Base-by-base conservation (phyloP, 805 yeast species). In the Kuraishia capsulata region DNA sequence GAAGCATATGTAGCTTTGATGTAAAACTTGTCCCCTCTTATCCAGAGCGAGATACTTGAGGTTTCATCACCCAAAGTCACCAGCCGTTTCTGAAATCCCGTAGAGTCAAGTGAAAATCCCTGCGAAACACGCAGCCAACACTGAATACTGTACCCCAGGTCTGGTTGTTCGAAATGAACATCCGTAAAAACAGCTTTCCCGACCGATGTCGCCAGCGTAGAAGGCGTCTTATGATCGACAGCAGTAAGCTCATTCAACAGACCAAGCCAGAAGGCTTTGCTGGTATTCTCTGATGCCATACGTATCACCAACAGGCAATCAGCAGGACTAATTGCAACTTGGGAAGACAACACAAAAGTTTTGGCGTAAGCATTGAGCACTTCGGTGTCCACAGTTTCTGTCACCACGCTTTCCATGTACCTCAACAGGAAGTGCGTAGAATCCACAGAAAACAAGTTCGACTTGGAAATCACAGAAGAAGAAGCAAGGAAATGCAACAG, bases 131-230 rank as follows among this genome's bases (percentile, higher is more conserved):
- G 26, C 26, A 23, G 11, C 26, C 26, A 23, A 23, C 8, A 23
- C 26, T 23, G 26, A 8, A 23, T 46, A 50, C 44, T 36, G 44
- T 17, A 23, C 39, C 14, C 35, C 47, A 36, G 58, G 65, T 11
- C 48, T 64, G 41, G 28, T 56, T 38, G 49, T 55, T 80, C 1
- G 58, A 73, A 0, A 69, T 68, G 5, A 54, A 59, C 4, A 62
- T 71, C 2, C 79, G 73, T 45, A 48, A 61, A 3, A 11, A 8
- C 8, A 11, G 26, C 26, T 11, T 23, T 8, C 26, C 26, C 26
- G 8, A 8, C 26, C 8, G 8, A 8, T 23, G 11, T 23, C 10
- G 26, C 26, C 11, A 23, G 11, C 8, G 26, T 11, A 11, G 26
- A 11, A 11, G 26, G 8, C 26, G 26, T 11, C 11, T 11, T 8